Percentiles rank a stretch among this genome's conserved stretches.
These are phyloP conservation scores for Leccinum aurantiacum DNA, from an alignment of 768 basidiomycete genomes.

Conservation along the genomic window DNA sequence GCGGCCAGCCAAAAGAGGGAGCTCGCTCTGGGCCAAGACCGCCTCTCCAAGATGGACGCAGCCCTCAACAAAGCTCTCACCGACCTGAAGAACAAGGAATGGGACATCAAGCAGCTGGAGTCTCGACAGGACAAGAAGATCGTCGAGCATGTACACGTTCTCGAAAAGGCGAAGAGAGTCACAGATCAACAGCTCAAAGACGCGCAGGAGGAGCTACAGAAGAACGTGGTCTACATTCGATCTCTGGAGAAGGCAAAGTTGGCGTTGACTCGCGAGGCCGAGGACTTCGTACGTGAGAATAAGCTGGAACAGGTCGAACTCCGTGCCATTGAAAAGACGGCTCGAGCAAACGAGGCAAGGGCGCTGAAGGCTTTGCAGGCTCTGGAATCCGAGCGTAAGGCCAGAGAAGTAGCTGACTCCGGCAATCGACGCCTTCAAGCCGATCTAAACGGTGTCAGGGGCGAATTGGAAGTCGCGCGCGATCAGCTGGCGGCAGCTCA, in stretches of 20 bases:
- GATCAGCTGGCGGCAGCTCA: conserved; percentile 54
- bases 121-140: conserved; percentile 96
- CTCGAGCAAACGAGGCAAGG: conserved; percentile 60
- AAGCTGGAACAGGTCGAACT: conserved; percentile 68
- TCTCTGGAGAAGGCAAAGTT: conserved; percentile 83
- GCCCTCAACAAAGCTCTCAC: conserved; percentile 80
- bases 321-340: conserved; percentile 67
- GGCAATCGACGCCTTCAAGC: conserved; percentile 58
- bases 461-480: conserved; percentile 55
- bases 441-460: conserved; percentile 55
- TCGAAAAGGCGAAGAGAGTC: conserved; percentile 92
- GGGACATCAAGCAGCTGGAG: conserved; percentile 83
- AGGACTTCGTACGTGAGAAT: conserved; percentile 75
- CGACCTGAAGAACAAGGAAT: conserved; percentile 79
- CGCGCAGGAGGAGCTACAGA: conserved; percentile 74
- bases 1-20: conserved; percentile 67
- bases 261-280: conserved; percentile 73
- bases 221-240: conserved; percentile 72
- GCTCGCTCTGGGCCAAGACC: conserved; percentile 63
- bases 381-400: conserved; percentile 65
- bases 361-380: conserved; percentile 54
- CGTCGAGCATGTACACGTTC: conserved; percentile 94
- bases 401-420: conserved; percentile 64
- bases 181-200: conserved; percentile 89
- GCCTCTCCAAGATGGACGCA: conserved; percentile 67